Evolutionary conservation across 139 green algal genomes (phyloP).

Genomic region (Coelastrella sp.): DNA sequence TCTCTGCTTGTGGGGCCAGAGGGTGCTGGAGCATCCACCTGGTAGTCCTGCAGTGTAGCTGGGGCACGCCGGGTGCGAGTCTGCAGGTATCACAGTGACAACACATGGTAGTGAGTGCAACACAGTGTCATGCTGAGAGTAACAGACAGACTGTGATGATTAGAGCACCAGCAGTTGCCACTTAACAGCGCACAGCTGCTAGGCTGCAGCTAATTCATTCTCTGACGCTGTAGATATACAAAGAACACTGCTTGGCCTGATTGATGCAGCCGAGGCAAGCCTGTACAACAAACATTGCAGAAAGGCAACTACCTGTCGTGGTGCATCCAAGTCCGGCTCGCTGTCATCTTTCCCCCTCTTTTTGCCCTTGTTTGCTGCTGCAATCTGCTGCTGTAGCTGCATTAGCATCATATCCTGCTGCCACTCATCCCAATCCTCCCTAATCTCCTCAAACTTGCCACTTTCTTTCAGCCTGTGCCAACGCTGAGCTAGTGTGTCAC

Average conservation of each 20-base stretch:
- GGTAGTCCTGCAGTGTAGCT: constrained; percentile 17
- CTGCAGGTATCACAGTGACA: neutral
- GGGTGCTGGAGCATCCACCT: constrained; percentile 9
- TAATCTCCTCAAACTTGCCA: constrained; percentile 10
- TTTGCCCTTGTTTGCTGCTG: neutral
- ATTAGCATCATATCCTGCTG: constrained; percentile 25
- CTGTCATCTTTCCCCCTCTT: constrained; percentile 3
- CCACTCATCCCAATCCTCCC: constrained; percentile 27
- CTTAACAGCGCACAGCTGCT: no score
- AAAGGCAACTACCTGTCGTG: constrained; percentile 20
- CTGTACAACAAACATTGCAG: no score
- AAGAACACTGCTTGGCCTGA: no score
- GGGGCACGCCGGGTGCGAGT: constrained; percentile 10
- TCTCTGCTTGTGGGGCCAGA: neutral
- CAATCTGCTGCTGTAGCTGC: constrained; percentile 34
- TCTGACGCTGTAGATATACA: no score
- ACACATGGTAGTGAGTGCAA: no score
- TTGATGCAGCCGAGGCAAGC: no score
- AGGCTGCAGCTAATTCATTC: no score
- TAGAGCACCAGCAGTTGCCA: no score
- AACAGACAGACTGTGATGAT: no score
- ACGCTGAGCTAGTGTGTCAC: constrained; percentile 18
- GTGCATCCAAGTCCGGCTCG: neutral
- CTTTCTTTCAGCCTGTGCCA: constrained; percentile 23
- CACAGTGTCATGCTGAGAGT: no score